A percentile compares a stretch with the other conserved stretches of the same genome.
Conservation (phyloP, 495 filamentous ascomycete genomes). For the Aspergillus asperescens region DNA sequence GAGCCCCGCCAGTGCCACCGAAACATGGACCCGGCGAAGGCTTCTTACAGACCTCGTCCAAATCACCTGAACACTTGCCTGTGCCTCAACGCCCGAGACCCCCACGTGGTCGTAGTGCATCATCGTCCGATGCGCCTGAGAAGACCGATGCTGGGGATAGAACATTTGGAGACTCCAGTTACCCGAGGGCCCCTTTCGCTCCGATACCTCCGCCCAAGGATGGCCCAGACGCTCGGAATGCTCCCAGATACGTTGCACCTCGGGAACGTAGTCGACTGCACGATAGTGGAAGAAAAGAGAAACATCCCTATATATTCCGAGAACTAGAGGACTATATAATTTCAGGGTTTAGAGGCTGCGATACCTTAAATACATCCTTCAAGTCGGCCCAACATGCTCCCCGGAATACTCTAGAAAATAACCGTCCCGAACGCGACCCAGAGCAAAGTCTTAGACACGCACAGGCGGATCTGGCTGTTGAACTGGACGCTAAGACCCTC, state of each 20-base stretch:
- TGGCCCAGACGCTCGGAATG: constrained; percentile 26
- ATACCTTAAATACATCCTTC: constrained; percentile 72
- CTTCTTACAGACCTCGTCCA: constrained; percentile 3
- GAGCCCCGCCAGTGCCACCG: constrained; percentile 14
- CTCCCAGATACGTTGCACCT: constrained; percentile 17
- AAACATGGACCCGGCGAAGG: constrained; percentile 16
- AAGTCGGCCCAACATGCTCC: constrained; percentile 25
- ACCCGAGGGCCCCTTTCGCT: constrained; percentile 11
- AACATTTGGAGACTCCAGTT: constrained; percentile 7
- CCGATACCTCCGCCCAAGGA: constrained; percentile 17
- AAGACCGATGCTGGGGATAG: constrained; percentile 8
- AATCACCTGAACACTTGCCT: constrained; percentile 17
- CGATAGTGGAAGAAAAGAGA: constrained; percentile 19
- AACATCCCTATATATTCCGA: constrained; percentile 51
- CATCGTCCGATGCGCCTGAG: constrained; percentile 24
- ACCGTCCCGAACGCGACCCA: constrained; percentile 26
- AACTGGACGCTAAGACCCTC: constrained; percentile 71
- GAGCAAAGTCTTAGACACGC: constrained; percentile 18
- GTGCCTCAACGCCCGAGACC: constrained; percentile 17
- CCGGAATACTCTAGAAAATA: constrained; percentile 24
- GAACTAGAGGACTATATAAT: constrained; percentile 72
- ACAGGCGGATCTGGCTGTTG: constrained; percentile 33
- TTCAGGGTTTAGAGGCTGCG: constrained; percentile 58
- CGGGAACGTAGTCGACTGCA: constrained; percentile 17
- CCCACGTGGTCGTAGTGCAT: constrained; percentile 29